Evolutionary conservation across 1,284 basidiomycete genomes (phyloP).

Genomic region (Grifola frondosa): DNA sequence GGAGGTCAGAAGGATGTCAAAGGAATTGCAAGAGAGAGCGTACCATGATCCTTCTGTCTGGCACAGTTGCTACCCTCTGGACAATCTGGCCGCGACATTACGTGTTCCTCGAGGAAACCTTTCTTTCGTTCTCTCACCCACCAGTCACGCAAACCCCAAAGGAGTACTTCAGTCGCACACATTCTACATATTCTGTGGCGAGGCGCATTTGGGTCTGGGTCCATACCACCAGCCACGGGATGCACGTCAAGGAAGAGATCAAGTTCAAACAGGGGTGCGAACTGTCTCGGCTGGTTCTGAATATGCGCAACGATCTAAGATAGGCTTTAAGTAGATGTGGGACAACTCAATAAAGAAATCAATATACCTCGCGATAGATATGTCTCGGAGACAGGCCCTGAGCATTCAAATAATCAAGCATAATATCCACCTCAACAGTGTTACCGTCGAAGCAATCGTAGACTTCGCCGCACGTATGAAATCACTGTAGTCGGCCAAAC

Average conservation of each 20-base stretch:
- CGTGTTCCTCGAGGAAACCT: constrained; percentile 53
- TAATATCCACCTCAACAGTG: constrained; percentile 72
- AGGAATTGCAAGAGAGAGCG: constrained; percentile 24
- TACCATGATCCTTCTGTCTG: constrained; percentile 64
- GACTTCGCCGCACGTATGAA: constrained; percentile 67
- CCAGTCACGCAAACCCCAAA: constrained; percentile 75
- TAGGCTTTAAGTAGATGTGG: background rate
- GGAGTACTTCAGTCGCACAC: constrained; percentile 69
- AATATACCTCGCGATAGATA: constrained; percentile 68
- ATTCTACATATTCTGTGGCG: constrained; percentile 61
- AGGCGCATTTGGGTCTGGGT: constrained; percentile 54
- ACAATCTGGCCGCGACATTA: constrained; percentile 62
- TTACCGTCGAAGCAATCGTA: constrained; percentile 78
- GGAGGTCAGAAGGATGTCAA: constrained; percentile 1
- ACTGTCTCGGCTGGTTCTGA: constrained; percentile 57
- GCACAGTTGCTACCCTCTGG: constrained; percentile 53
- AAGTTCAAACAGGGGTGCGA: constrained; percentile 61
- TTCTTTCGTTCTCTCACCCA: constrained; percentile 74
- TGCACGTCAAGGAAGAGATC: constrained; percentile 71
- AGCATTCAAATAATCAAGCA: constrained; percentile 70
- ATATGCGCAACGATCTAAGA: constrained; percentile 60
- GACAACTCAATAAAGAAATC: background rate
- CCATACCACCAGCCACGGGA: constrained; percentile 48
- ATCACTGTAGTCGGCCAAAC: constrained; percentile 61
- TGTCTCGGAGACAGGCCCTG: constrained; percentile 60